Base-by-base conservation (phyloP, 352 stramenopile species). In the Peronospora destructor region DNA sequence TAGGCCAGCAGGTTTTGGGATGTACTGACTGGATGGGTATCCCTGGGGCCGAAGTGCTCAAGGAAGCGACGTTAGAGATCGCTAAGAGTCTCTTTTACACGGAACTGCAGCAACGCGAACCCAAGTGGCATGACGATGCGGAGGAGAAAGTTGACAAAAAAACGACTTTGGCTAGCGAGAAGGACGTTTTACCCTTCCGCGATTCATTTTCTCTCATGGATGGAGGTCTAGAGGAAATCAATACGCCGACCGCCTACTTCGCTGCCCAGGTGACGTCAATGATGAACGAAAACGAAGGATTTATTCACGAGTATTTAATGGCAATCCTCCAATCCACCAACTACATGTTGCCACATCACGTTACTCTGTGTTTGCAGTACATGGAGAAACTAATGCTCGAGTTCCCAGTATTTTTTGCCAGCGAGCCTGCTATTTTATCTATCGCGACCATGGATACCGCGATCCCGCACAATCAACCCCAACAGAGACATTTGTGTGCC, bases 341-440 rank as follows among this genome's bases (percentile, higher is more conserved):
- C 59, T 80, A 77, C 55, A 64, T 81, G 56, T 44, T 84, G 17
- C 68, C 79, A 30, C 73, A 87, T 51, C 73, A 90, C 51, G 79
- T 90, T n/a, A 66, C 51, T 53, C 35, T 87, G 29, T 87, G 74
- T 36, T 45, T 90, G 17, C 56, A 84, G 46, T 85, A 86, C 59
- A 34, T 90, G 28, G 71, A 79, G 38, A 67, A 73, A 45, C 49
- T 90, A 16, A 45, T 85, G 40, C 13, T 62, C 1, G 63, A 76
- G 14, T 85, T 85, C 57, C 76, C 79, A 17, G 34, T 49, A n/a
- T 87, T 78, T 49, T 90, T 90, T 50, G 35, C 47, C 10, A 73
- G 67, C 26, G 66, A 81, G 30, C 28, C 49, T 35, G 19, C 53
- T 0, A 49, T 53, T 1, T 42, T 56, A 29, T 41, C 55, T 26